A percentile compares a stretch with the other conserved stretches of the same genome.
Conservation (phyloP, 129 eudicot species). For the Helianthus tuberosus region DNA sequence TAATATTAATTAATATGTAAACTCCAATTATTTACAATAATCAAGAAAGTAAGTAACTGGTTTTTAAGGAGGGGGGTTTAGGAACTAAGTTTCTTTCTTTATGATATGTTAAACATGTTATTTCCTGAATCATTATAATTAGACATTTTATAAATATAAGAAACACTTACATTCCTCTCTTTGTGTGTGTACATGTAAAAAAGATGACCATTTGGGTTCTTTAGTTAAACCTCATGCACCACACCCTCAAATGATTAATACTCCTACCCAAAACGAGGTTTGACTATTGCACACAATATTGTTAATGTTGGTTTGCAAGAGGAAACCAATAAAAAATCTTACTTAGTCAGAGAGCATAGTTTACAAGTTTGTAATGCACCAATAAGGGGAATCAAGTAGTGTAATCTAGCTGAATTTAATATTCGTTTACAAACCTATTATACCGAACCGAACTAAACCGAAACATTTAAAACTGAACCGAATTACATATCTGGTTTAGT, state of each 20-base stretch:
- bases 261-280: slow-evolving; percentile 23
- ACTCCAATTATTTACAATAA: no score
- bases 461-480: no score
- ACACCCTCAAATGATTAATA: slow-evolving; percentile 29
- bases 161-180: neutral
- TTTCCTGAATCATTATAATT: neutral
- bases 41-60: no score
- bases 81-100: neutral
- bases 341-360: no score
- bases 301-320: slow-evolving; percentile 18
- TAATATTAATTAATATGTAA: no score
- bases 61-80: neutral
- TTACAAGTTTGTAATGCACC: no score
- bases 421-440: no score
- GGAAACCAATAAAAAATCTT: neutral
- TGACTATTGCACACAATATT: slow-evolving; percentile 38
- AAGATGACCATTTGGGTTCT: slow-evolving; percentile 19
- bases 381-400: no score
- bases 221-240: slow-evolving; percentile 36
- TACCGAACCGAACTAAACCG: no score
- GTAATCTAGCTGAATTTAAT: no score
- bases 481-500: no score
- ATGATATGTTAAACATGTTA: neutral
- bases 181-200: neutral
- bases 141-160: neutral